Base-by-base conservation (phyloP, 768 basidiomycete species). In the Mycena floridula region DNA sequence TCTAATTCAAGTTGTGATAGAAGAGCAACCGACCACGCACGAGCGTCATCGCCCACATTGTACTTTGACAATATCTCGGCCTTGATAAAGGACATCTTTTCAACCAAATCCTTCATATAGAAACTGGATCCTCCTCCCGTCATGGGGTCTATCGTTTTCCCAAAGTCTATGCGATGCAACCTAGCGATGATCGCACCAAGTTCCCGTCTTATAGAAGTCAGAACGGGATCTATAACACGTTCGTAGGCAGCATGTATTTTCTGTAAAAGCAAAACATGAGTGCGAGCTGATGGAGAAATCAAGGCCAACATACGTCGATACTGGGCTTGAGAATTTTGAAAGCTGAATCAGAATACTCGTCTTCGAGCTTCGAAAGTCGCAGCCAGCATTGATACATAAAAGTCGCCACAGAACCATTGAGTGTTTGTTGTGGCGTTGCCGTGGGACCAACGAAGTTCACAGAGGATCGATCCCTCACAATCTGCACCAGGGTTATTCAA, bases 51-150 rank as follows among this genome's bases (percentile, higher is more conserved):
- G 0, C 87, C 88, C 11, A 92, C 67, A 37, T 63, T 67, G 61
- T 85, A 91, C 49, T 77, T 77, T 37, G 65, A 74, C 11, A 98
- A 59, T 16, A 98, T 60, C 54, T 94, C 90, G 13, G 68, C 60
- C 63, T 89, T 89, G 50, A 97, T 69, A 57, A 89, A 93, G 1
- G 72, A 65, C 37, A 99, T 66, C 65, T 91, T 96, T 46, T 96
- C 94, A 7, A 82, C 77, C 44, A 99, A 70, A 50, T 95, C 92
- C 59, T 89, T 88, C 79, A 97, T 87, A 63, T 97, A 98, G 12
- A 82, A 61, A 62, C 89, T 95, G 4, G 85, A 68, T 6, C 79
- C 79, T 13, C 79, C 79, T 59, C 79, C 77, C 15, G 76, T 67
- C 62, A 72, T 72, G 1, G 85, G 74, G 50, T 92, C 89, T 8